These are phyloP conservation scores for Magnolia officinalis DNA, from an alignment of 164 flowering plant genomes.

Conservation along the genomic window DNA sequence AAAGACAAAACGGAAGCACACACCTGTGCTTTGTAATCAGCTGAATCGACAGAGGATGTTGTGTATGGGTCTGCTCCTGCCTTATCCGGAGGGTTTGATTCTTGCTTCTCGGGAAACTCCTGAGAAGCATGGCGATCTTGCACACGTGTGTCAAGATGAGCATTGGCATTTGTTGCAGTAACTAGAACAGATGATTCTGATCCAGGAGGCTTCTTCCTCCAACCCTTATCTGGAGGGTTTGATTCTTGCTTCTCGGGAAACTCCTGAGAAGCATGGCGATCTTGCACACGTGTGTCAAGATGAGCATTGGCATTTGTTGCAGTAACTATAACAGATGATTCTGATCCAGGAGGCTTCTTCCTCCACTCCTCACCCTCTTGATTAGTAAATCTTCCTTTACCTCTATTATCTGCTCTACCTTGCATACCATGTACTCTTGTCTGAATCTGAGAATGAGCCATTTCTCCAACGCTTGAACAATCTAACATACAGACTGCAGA, in stretches of 20 bases:
- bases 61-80: conserved; percentile 33
- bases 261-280: conserved; percentile 19
- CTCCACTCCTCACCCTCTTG: conserved; percentile 65
- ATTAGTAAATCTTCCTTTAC: conserved; percentile 41
- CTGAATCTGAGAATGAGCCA: conserved; percentile 23
- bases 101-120: conserved; percentile 30
- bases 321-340: conserved; percentile 16
- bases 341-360: conserved; percentile 35
- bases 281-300: conserved; percentile 24
- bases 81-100: conserved; percentile 25
- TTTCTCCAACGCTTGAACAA: conserved; percentile 16
- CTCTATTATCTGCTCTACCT: conserved; percentile 43
- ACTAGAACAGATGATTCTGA: conserved; percentile 18
- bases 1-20: background rate
- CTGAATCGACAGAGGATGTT: conserved; percentile 31
- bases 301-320: conserved; percentile 27
- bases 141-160: conserved; percentile 17
- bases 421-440: conserved; percentile 55
- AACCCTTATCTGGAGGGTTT: conserved; percentile 5
- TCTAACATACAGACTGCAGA: conserved; percentile 4
- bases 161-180: conserved; percentile 27
- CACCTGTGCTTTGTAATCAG: conserved; percentile 60
- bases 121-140: conserved; percentile 23
- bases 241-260: conserved; percentile 25
- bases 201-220: conserved; percentile 44